Conservation (phyloP, 768 basidiomycete genomes). For the Xanthoconium stramineum region DNA sequence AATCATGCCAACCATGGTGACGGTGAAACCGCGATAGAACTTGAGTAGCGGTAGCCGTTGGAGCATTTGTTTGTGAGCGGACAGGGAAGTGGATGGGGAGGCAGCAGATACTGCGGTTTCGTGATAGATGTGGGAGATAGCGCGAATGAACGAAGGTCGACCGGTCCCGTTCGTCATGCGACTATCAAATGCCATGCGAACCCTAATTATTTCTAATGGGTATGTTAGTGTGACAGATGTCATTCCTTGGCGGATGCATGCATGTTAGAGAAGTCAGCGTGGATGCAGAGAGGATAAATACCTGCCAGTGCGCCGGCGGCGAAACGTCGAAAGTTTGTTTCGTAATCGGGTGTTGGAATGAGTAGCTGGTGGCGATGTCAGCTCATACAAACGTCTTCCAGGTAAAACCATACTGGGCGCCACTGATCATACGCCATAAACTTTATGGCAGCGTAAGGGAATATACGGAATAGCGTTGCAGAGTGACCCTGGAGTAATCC, state of each 20-base stretch:
- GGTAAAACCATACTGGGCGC: conserved; percentile 53
- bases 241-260: conserved; percentile 49
- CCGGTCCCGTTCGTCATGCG: conserved; percentile 21
- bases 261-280: neutral
- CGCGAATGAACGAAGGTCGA: conserved; percentile 51
- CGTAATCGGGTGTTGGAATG: conserved; percentile 77
- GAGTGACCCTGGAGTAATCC: conserved; percentile 96
- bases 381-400: neutral
- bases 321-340: conserved; percentile 81
- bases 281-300: conserved; percentile 31
- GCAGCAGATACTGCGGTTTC: conserved; percentile 46
- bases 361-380: conserved; percentile 50
- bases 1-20: conserved; percentile 87
- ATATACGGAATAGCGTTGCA: conserved; percentile 88
- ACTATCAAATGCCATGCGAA: conserved; percentile 80
- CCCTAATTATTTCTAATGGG: conserved; percentile 92
- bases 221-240: conserved; percentile 91
- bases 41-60: conserved; percentile 73
- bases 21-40: conserved; percentile 97
- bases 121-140: conserved; percentile 64
- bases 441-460: conserved; percentile 96
- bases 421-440: conserved; percentile 95
- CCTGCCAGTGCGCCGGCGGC: conserved; percentile 86
- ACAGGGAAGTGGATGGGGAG: conserved; percentile 12
- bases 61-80: conserved; percentile 37